phyloP scores from a whole-genome alignment of 768 basidiomycete species.

The Rubroboletus satanas region DNA sequence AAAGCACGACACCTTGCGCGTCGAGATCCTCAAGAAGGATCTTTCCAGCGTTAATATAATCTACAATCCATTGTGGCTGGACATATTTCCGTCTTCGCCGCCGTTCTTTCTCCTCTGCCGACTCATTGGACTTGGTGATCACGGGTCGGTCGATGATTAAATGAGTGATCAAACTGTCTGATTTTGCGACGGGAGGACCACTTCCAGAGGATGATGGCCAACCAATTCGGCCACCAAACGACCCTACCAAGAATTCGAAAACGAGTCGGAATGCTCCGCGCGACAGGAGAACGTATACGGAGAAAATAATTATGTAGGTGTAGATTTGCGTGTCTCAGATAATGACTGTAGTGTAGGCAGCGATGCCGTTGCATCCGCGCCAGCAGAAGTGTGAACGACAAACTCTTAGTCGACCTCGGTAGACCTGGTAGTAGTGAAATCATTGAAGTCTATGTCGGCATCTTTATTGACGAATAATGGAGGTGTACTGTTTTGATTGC shows the following conservation, averaged over 20 bases:
- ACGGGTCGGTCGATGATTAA: constrained; percentile 90
- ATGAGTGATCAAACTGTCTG: constrained; percentile 86
- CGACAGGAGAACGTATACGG: constrained; percentile 90
- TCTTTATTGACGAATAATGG: constrained; percentile 33
- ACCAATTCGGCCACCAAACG: constrained; percentile 88
- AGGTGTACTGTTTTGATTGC: constrained; percentile 40
- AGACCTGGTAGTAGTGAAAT: constrained; percentile 26
- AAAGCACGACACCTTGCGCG: constrained; percentile 72
- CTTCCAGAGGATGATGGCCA: constrained; percentile 81
- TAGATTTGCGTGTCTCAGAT: constrained; percentile 53
- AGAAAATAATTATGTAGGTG: constrained; percentile 65
- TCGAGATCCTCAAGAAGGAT: constrained; percentile 85
- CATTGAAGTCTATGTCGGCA: constrained; percentile 34
- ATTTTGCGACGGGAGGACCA: constrained; percentile 76
- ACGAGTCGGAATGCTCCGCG: constrained; percentile 87
- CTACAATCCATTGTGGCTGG: constrained; percentile 97
- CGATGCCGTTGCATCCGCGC: constrained; percentile 40
- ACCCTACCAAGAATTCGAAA: constrained; percentile 91
- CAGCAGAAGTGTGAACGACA: constrained; percentile 54
- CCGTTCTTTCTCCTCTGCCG: constrained; percentile 55
- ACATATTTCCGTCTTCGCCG: constrained; percentile 76
- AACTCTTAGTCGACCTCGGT: constrained; percentile 62
- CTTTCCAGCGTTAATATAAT: constrained; percentile 86
- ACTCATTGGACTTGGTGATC: constrained; percentile 45
- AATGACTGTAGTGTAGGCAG: constrained; percentile 71